phyloP scores from a whole-genome alignment of 2,329 filamentous ascomycete genomes.

The Nannizziopsis arthrosporioides region DNA sequence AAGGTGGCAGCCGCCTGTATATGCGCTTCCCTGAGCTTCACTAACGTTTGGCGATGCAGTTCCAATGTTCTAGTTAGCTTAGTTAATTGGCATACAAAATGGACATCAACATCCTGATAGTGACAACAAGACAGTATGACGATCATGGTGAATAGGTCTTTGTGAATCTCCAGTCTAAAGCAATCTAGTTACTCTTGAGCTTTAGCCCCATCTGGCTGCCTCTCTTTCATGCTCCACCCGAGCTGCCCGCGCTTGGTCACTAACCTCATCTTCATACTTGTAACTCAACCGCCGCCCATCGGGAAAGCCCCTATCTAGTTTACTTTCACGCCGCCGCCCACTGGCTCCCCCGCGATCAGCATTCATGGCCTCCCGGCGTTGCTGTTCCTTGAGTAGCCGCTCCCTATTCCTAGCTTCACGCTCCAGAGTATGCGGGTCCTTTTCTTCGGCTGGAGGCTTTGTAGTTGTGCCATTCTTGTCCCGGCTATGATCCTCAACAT shows the following conservation, averaged over 20 bases:
- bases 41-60: too few species aligned
- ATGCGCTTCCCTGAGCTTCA: too few species aligned
- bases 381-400: slow-evolving; percentile 52
- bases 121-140: too few species aligned
- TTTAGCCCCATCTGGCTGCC: slow-evolving; percentile 24
- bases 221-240: slow-evolving; percentile 33
- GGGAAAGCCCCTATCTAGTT: slow-evolving; percentile 22
- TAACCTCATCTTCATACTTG: slow-evolving; percentile 40
- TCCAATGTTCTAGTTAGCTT: too few species aligned
- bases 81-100: too few species aligned
- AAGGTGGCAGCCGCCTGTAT: too few species aligned
- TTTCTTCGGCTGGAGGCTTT: slow-evolving; percentile 22
- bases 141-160: too few species aligned
- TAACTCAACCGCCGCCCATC: slow-evolving; percentile 35
- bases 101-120: too few species aligned
- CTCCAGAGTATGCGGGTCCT: slow-evolving; percentile 64
- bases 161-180: background rate
- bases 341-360: slow-evolving; percentile 23
- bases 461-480: slow-evolving; percentile 6
- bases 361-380: slow-evolving; percentile 46
- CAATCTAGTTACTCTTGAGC: background rate
- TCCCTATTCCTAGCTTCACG: slow-evolving; percentile 57
- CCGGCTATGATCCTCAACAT: slow-evolving; percentile 17
- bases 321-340: slow-evolving; percentile 26
- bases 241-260: slow-evolving; percentile 24